phyloP scores from a whole-genome alignment of 164 flowering plant species.

The Malania oleifera region DNA sequence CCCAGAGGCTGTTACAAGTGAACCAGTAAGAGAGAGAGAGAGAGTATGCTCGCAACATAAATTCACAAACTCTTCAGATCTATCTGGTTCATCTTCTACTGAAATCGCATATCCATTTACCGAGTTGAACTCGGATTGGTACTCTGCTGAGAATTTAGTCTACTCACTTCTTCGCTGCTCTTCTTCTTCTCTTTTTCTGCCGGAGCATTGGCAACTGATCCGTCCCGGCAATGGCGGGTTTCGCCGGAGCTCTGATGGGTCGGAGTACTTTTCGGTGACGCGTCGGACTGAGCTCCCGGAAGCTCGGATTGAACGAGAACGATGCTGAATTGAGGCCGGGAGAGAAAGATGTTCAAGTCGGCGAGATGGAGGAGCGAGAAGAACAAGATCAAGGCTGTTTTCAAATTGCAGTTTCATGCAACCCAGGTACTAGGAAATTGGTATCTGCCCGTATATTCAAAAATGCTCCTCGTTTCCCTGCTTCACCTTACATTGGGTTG shows the following conservation, averaged over 20 bases:
- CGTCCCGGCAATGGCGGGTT: conserved; percentile 6
- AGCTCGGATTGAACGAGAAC: not conserved
- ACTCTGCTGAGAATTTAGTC: not conserved
- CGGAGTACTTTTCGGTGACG: conserved; percentile 14
- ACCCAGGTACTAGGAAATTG: conserved; percentile 64
- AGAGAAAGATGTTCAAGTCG: conserved; percentile 65
- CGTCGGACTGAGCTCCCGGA: conserved; percentile 25
- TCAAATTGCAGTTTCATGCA: conserved; percentile 81
- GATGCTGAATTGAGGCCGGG: conserved; percentile 18
- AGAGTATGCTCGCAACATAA: not conserved
- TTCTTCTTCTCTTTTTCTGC: no score
- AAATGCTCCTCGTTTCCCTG: no score
- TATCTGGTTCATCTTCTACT: not conserved
- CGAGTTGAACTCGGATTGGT: conserved; percentile 9
- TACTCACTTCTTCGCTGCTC: conserved; percentile 1
- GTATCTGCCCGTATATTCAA: no score
- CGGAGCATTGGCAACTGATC: not conserved
- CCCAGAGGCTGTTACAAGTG: conserved; percentile 10
- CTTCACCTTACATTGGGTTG: no score
- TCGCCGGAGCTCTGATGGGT: conserved; percentile 12
- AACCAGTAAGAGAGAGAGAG: not conserved
- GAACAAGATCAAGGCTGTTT: conserved; percentile 71
- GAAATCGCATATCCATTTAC: no score
- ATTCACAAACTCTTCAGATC: conserved; percentile 15
- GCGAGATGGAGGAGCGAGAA: conserved; percentile 88